phyloP scores from a whole-genome alignment of 805 yeast genomes.

The Monosporozyma siamensis region DNA sequence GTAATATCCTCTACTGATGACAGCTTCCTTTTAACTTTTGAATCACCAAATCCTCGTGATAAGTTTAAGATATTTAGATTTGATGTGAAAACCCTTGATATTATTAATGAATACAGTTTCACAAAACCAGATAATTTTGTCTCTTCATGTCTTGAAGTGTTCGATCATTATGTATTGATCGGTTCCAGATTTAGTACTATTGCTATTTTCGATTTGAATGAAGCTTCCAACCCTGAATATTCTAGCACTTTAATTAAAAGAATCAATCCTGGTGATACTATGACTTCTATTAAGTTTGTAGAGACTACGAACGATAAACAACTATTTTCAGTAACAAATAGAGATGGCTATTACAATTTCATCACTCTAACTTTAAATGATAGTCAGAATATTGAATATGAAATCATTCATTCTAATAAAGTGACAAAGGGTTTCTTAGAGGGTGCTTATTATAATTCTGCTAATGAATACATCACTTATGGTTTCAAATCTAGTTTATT shows the following conservation, averaged over 20 bases:
- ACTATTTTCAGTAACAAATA: slow-evolving; percentile 41
- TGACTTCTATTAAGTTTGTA: slow-evolving; percentile 43
- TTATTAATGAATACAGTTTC: slow-evolving; percentile 15
- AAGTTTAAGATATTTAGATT: slow-evolving; percentile 40
- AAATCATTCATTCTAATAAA: slow-evolving; percentile 46
- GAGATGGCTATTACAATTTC: slow-evolving; percentile 57
- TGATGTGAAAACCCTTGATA: slow-evolving; percentile 20
- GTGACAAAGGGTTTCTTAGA: slow-evolving; percentile 72
- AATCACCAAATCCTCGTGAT: slow-evolving; percentile 59
- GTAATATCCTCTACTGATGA: slow-evolving; percentile 20
- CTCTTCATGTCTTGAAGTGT: slow-evolving; percentile 47
- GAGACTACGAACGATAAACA: slow-evolving; percentile 18
- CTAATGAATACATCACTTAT: slow-evolving; percentile 47
- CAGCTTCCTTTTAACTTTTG: slow-evolving; percentile 37
- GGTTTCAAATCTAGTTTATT: slow-evolving; percentile 80
- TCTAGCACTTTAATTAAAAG: slow-evolving; percentile 33
- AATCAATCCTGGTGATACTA: slow-evolving; percentile 56
- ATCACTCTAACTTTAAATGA: slow-evolving; percentile 23
- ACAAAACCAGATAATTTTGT: slow-evolving; percentile 44
- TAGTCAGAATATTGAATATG: slow-evolving; percentile 1
- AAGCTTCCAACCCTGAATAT: slow-evolving; percentile 8
- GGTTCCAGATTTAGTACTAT: slow-evolving; percentile 70
- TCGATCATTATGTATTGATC: slow-evolving; percentile 39
- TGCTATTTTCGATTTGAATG: slow-evolving; percentile 40
- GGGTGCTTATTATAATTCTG: slow-evolving; percentile 44